These are phyloP conservation scores for Diaporthe sp. DNA, from an alignment of 2,329 filamentous ascomycete species.

Conservation along the genomic window DNA sequence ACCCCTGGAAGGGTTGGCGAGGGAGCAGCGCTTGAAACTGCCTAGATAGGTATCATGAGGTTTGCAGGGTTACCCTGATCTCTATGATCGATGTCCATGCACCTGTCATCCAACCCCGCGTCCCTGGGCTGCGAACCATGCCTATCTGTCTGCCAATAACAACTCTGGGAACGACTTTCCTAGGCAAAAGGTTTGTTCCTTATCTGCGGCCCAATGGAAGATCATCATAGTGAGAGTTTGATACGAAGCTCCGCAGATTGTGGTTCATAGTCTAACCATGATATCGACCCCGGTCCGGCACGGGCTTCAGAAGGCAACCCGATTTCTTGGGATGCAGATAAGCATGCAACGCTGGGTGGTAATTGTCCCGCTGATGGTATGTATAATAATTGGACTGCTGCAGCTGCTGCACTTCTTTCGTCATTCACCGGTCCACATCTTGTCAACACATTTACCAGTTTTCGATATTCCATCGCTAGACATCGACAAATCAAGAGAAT, in stretches of 20 bases:
- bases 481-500: neutral
- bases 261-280: neutral
- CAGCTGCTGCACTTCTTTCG: neutral
- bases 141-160: slow-evolving; percentile 12
- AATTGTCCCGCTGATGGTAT: neutral
- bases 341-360: neutral
- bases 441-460: neutral
- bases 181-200: slow-evolving; percentile 9
- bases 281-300: neutral
- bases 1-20: too few species aligned
- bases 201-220: slow-evolving; percentile 21
- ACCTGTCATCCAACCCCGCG: slow-evolving; percentile 15
- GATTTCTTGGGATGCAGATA: slow-evolving; percentile 11
- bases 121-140: neutral
- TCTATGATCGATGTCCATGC: neutral
- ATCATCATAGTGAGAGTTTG: neutral
- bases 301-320: slow-evolving; percentile 3
- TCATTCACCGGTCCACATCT: neutral
- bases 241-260: slow-evolving; percentile 2
- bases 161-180: neutral
- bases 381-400: slow-evolving; percentile 15
- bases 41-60: neutral
- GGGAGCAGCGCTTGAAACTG: too few species aligned
- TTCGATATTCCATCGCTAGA: neutral
- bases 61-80: slow-evolving; percentile 6